Base-by-base conservation (phyloP, 1,284 basidiomycete genomes). In the Bondarzewia mesenterica region DNA sequence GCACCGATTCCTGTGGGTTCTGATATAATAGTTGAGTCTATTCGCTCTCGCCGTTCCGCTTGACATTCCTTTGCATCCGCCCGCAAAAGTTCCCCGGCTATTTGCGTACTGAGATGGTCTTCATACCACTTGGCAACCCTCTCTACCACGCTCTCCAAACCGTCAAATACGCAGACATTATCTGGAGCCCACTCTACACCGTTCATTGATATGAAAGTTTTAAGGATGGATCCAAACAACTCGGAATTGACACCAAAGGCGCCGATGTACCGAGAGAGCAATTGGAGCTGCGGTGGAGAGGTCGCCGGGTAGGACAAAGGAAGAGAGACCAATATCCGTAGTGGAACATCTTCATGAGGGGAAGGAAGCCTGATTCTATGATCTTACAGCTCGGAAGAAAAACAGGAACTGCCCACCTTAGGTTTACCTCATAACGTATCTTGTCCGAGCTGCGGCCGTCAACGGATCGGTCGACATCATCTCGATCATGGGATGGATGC, bases 191-290 rank as follows among this genome's bases (percentile, higher is more conserved):
- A 93, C 50, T 89, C 80, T 7, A 89, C 77, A 5, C 87, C 89
- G 44, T 74, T 77, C 16, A 73, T 62, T 1, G 89, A 88, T 50
- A 93, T 90, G 64, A 81, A 94, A 0, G 89, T 93, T 35, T 86
- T 79, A 7, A 93, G 74, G 27, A 93, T 74, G 7, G 77, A 76
- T 16, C 89, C 89, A 60, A 93, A 90, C 15, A 92, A 72, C 20
- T 64, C 61, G 2, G 83, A 65, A 55, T 89, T 85, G 2, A 85
- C 81, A 22, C 82, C 78, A 56, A 82, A 93, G 6, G 82, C 71
- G 1, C 92, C 92, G 26, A 95, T 77, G 64, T 94, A 95, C 39
- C 82, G 77, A 4, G 90, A 93, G 21, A 94, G 73, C 0, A 95
- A 75, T 60, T 93, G 89, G 0, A 94, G 72, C 58, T 92, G 88